These are phyloP conservation scores for Crepidotus variabilis DNA, from an alignment of 768 basidiomycete genomes.

Conservation along the genomic window DNA sequence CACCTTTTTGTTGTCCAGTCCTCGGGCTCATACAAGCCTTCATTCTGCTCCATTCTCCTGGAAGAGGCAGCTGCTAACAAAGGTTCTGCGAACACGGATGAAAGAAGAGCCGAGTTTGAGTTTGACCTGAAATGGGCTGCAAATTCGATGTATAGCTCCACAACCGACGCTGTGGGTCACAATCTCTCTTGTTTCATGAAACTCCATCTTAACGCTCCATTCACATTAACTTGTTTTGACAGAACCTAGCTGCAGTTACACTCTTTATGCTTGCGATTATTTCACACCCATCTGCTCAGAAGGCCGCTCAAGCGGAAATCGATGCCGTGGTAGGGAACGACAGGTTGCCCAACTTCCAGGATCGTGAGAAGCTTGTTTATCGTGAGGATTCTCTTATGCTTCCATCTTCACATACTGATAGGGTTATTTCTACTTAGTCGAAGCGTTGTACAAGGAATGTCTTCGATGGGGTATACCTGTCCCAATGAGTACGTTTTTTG, in stretches of 20 bases:
- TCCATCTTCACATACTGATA: background rate
- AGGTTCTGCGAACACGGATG: constrained; percentile 14
- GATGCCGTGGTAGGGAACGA: constrained; percentile 49
- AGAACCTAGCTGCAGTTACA: constrained; percentile 18
- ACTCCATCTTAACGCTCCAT: too few relatives aligned
- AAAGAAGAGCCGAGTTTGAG: constrained; percentile 32
- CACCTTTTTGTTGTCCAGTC: constrained; percentile 25
- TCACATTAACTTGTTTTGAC: background rate
- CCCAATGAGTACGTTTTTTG: constrained; percentile 11
- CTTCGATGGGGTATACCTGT: constrained; percentile 14
- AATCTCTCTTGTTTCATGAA: background rate
- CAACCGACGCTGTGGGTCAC: background rate
- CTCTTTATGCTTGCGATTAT: constrained; percentile 20
- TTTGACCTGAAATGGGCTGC: constrained; percentile 77
- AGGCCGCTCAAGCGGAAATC: constrained; percentile 55
- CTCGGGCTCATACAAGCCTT: constrained; percentile 32
- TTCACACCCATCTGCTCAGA: background rate
- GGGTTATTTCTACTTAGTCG: background rate
- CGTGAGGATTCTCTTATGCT: constrained; percentile 7
- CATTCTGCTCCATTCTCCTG: constrained; percentile 49
- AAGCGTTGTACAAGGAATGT: constrained; percentile 14
- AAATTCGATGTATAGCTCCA: constrained; percentile 63
- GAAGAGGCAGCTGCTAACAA: constrained; percentile 31
- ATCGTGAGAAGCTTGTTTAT: constrained; percentile 51
- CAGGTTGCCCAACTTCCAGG: constrained; percentile 53